Evolutionary conservation across 805 yeast species (phyloP).

Genomic region (Pichia heedii): DNA sequence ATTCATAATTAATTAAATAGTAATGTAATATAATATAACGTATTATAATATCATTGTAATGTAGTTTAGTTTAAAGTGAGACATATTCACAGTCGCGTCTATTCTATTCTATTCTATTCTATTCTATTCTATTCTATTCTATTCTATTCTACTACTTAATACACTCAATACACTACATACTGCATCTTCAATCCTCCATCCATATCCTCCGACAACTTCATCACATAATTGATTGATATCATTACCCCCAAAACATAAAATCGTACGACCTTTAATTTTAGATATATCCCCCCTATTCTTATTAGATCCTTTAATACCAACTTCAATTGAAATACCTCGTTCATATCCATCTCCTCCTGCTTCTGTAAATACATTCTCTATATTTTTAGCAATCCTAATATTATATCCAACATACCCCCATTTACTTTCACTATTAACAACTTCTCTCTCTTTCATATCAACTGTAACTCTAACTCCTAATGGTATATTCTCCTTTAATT

Average conservation of each 20-base stretch:
- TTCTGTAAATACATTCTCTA: slow-evolving; percentile 64
- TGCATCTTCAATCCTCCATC: neutral
- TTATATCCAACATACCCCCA: slow-evolving; percentile 59
- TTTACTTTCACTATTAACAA: slow-evolving; percentile 65
- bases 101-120: too few relatives aligned
- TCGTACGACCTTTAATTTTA: slow-evolving; percentile 7
- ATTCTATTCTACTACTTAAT: too few relatives aligned
- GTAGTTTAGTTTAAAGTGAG: too few relatives aligned
- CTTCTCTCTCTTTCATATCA: slow-evolving; percentile 47
- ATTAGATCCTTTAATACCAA: slow-evolving; percentile 33
- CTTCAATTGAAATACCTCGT: slow-evolving; percentile 51
- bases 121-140: too few relatives aligned
- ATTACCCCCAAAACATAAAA: neutral
- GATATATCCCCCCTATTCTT: slow-evolving; percentile 13
- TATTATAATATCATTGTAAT: too few relatives aligned
- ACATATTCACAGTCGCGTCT: too few relatives aligned
- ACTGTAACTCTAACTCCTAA: slow-evolving; percentile 76
- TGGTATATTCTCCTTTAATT: slow-evolving; percentile 59
- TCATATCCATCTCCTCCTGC: slow-evolving; percentile 58
- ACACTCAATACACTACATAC: neutral
- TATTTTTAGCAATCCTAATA: slow-evolving; percentile 55
- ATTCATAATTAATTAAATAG: too few relatives aligned
- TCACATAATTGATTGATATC: neutral
- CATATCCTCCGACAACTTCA: neutral
- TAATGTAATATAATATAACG: too few relatives aligned